phyloP scores from a whole-genome alignment of 768 basidiomycete species.

The Hygrocybe punicea region DNA sequence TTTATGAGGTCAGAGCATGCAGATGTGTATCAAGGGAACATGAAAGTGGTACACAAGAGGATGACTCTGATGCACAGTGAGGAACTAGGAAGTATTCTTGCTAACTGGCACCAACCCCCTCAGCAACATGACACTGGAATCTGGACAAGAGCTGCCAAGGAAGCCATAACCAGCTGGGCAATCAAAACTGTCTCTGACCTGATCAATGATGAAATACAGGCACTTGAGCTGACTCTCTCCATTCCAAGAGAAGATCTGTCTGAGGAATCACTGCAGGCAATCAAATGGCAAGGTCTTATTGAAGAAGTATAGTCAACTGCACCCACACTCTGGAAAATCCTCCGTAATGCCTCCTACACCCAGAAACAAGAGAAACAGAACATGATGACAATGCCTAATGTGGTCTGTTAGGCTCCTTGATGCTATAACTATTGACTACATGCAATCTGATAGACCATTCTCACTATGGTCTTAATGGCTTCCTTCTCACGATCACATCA shows the following conservation, averaged over 20 bases:
- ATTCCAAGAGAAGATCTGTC: constrained; percentile 13
- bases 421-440: background rate
- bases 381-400: constrained; percentile 18
- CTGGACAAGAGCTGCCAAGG: constrained; percentile 17
- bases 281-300: constrained; percentile 10
- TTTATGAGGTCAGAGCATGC: too few relatives aligned
- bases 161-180: constrained; percentile 23
- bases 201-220: constrained; percentile 16
- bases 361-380: constrained; percentile 12
- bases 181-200: constrained; percentile 10
- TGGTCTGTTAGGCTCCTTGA: constrained; percentile 14
- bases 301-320: constrained; percentile 5
- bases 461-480: constrained; percentile 26
- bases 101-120: constrained; percentile 29
- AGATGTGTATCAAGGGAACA: too few relatives aligned
- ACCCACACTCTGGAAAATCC: constrained; percentile 16
- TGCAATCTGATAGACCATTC: constrained; percentile 18
- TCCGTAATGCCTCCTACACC: constrained; percentile 10
- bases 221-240: constrained; percentile 1
- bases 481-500: constrained; percentile 29
- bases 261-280: constrained; percentile 16
- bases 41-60: constrained; percentile 20
- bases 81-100: constrained; percentile 25
- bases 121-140: constrained; percentile 14
- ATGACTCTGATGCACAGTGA: constrained; percentile 21